Evolutionary conservation across 2,329 filamentous ascomycete species (phyloP).

Genomic region (Emydomyces testavorans): DNA sequence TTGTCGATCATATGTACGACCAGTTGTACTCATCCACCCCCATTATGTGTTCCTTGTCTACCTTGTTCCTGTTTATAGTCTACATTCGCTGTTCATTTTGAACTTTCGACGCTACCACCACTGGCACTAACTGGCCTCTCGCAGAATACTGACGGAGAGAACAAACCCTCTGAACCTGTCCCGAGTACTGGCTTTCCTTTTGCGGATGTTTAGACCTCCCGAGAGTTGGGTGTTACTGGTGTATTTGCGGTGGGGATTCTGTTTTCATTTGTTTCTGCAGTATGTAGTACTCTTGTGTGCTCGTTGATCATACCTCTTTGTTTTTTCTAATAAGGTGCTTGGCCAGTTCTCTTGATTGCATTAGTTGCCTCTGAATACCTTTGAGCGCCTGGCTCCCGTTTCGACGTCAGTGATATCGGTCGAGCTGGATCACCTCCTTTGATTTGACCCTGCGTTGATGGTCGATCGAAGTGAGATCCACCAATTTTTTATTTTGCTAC

Average conservation of each 20-base stretch:
- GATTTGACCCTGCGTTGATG: not conserved
- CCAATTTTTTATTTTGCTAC: not conserved
- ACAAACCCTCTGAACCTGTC: conserved; percentile 3
- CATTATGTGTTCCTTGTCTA: not conserved
- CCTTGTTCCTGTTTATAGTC: not conserved
- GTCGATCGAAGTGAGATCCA: not conserved
- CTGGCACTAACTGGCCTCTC: conserved; percentile 13
- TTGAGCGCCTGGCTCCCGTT: conserved; percentile 1
- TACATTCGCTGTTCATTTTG: not conserved
- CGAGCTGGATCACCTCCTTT: not conserved
- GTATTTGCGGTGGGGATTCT: conserved; percentile 11
- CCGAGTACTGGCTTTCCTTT: conserved; percentile 10
- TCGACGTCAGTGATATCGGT: conserved; percentile 1
- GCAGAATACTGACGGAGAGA: conserved; percentile 14
- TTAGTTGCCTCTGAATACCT: not conserved
- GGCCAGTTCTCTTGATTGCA: not conserved
- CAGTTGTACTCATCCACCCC: not conserved
- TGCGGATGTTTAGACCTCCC: conserved; percentile 12
- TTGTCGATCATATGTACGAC: not conserved
- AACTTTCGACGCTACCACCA: conserved; percentile 10
- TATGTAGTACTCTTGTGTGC: not conserved
- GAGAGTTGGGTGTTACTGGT: conserved; percentile 13
- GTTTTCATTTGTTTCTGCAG: conserved; percentile 4
- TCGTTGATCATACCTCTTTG: conserved; percentile 2
- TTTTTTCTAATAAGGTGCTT: not conserved